Conservation (phyloP, 2,329 filamentous ascomycete genomes). For the Pseudocercospora cruenta region DNA sequence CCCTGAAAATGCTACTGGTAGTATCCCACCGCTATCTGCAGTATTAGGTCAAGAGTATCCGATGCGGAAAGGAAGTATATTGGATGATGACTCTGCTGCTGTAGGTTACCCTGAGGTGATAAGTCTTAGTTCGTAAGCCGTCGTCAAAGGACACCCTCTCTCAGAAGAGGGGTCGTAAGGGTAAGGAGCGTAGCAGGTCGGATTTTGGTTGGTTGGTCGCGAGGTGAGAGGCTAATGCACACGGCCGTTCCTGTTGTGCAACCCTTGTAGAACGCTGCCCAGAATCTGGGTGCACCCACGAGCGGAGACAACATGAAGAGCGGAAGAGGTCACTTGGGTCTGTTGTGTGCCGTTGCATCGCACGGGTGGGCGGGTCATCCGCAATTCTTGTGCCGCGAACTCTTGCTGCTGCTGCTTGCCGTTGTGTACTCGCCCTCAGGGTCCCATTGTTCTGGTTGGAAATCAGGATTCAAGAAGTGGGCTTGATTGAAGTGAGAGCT, state of each 20-base stretch:
- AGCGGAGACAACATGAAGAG: conserved; percentile 23
- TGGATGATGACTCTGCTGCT: conserved; percentile 31
- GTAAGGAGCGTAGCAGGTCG: conserved; percentile 26
- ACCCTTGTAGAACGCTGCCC: conserved; percentile 27
- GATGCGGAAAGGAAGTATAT: conserved; percentile 29
- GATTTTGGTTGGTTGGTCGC: conserved; percentile 19
- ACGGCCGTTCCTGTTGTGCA: conserved; percentile 28
- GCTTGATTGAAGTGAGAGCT: conserved; percentile 58
- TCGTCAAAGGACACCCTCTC: conserved; percentile 30
- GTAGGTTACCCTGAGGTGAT: conserved; percentile 42
- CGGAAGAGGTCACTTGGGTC: conserved; percentile 22
- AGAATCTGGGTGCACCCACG: conserved; percentile 24
- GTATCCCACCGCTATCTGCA: conserved; percentile 4
- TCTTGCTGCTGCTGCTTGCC: conserved; percentile 32
- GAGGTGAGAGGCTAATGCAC: conserved; percentile 26
- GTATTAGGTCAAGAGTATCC: conserved; percentile 30
- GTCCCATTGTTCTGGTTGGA: conserved; percentile 57
- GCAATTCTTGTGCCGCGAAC: conserved; percentile 35
- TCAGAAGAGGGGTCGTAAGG: conserved; percentile 12
- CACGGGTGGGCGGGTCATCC: conserved; percentile 41
- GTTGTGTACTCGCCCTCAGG: conserved; percentile 52
- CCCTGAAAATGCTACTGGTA: conserved; percentile 14
- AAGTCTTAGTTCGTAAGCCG: conserved; percentile 41
- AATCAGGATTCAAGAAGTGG: conserved; percentile 57
- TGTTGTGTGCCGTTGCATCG: conserved; percentile 48